A percentile compares a stretch with the other conserved stretches of the same genome.
phyloP scores from a whole-genome alignment of 1,284 basidiomycete species.

The Fistulinella cinereoalba region DNA sequence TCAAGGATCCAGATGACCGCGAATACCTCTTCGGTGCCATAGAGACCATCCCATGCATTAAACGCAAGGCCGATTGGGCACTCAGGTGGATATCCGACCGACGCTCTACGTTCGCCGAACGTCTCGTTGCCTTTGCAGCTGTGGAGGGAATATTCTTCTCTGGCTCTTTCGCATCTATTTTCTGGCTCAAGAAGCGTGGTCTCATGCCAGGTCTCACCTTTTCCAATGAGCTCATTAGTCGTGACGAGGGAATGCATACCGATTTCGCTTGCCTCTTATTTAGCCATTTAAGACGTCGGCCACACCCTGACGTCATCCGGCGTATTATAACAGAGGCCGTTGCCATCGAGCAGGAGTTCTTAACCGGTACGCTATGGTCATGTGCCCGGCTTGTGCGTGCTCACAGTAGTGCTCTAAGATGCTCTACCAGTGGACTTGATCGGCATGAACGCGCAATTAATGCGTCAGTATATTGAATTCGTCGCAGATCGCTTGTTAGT shows the following conservation, averaged over 20 bases:
- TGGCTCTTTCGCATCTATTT: constrained; percentile 91
- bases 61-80: constrained; percentile 92
- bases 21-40: constrained; percentile 91
- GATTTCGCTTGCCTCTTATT: constrained; percentile 96
- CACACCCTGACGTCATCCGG: constrained; percentile 75
- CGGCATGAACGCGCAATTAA: constrained; percentile 81
- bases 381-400: neutral
- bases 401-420: constrained; percentile 38
- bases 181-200: constrained; percentile 98
- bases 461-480: constrained; percentile 96
- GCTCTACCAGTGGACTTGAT: constrained; percentile 73
- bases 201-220: constrained; percentile 97
- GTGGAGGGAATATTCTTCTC: constrained; percentile 99
- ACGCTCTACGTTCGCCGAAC: constrained; percentile 82
- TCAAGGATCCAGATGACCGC: constrained; percentile 83
- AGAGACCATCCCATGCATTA: constrained; percentile 90
- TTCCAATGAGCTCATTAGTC: constrained; percentile 95
- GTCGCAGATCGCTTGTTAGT: constrained; percentile 91
- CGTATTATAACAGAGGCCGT: constrained; percentile 83
- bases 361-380: constrained; percentile 52
- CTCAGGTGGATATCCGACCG: constrained; percentile 89
- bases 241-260: constrained; percentile 97
- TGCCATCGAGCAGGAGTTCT: constrained; percentile 78
- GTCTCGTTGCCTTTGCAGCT: constrained; percentile 92
- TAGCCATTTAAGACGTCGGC: constrained; percentile 74